Conservation (phyloP, 1,139 yeast species). For the Magnusiomyces paraingens region DNA sequence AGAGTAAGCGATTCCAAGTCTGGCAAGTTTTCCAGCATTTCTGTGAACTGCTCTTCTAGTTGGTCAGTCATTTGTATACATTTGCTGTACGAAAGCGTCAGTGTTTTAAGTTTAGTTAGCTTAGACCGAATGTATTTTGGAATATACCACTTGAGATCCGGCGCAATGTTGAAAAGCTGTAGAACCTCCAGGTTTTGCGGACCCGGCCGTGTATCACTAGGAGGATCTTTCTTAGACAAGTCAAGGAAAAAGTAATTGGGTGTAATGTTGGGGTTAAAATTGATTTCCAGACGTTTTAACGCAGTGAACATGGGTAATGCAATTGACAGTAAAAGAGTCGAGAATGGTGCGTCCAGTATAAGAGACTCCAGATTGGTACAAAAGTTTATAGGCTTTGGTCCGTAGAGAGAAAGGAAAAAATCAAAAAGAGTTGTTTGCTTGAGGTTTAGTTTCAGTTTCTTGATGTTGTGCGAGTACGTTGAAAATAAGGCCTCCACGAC, state of each 20-base stretch:
- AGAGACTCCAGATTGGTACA: background rate
- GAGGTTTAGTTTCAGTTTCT: background rate
- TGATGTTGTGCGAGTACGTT: background rate
- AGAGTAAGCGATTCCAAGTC: no score
- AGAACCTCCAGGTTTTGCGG: no score
- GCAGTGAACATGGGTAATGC: background rate
- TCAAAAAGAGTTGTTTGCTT: background rate
- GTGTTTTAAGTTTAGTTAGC: no score
- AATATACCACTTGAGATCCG: no score
- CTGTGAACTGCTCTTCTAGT: background rate
- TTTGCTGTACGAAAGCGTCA: background rate
- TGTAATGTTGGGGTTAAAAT: background rate
- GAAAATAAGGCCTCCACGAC: background rate
- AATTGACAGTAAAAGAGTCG: background rate
- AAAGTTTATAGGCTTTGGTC: no score
- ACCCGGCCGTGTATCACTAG: background rate
- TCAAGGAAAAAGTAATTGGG: background rate
- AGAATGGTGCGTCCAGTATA: background rate
- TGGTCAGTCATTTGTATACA: background rate
- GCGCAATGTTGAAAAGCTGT: no score
- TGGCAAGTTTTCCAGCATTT: constrained; percentile 1
- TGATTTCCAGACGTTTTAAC: background rate
- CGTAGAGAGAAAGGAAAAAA: background rate
- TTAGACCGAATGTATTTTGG: no score
- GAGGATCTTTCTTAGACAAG: background rate